These are phyloP conservation scores for Cystofilobasidium macerans DNA, from an alignment of 768 basidiomycete genomes.

Conservation along the genomic window DNA sequence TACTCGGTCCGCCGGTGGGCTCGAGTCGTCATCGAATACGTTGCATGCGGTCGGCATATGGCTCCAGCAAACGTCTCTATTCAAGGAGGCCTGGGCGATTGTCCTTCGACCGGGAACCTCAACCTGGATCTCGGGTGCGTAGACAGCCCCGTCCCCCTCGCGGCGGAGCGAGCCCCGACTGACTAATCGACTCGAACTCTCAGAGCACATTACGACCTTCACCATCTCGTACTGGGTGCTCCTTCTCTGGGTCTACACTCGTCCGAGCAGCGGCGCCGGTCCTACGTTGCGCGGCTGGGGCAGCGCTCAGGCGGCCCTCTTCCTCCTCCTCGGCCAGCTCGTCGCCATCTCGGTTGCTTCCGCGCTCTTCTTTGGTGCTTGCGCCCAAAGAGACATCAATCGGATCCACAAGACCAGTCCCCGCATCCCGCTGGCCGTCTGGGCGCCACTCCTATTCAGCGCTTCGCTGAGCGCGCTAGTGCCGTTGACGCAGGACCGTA, in stretches of 20 bases:
- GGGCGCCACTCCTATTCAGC: background rate
- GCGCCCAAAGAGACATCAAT: background rate
- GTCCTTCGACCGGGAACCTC: slow-evolving; percentile 40
- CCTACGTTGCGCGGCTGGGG: background rate
- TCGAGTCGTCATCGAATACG: slow-evolving; percentile 4
- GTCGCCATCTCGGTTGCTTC: slow-evolving; percentile 1
- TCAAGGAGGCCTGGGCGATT: slow-evolving; percentile 50
- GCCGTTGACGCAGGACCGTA: background rate
- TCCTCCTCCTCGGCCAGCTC: slow-evolving; percentile 1
- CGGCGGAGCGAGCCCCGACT: too few species aligned
- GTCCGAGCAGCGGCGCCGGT: background rate
- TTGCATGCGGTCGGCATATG: slow-evolving; percentile 45
- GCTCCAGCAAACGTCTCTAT: slow-evolving; percentile 49
- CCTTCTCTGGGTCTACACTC: slow-evolving; percentile 4
- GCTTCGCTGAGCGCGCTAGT: background rate
- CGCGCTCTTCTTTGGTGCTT: background rate
- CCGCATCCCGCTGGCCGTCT: background rate
- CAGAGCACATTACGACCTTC: slow-evolving; percentile 15
- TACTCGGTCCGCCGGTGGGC: slow-evolving; percentile 31
- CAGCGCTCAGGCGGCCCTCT: background rate
- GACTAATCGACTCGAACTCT: too few species aligned
- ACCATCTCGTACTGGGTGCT: slow-evolving; percentile 14
- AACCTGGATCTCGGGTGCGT: slow-evolving; percentile 13
- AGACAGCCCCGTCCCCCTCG: too few species aligned
- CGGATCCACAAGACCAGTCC: background rate